These are phyloP conservation scores for Daedaleopsis nitida DNA, from an alignment of 768 basidiomycete genomes.

Conservation along the genomic window DNA sequence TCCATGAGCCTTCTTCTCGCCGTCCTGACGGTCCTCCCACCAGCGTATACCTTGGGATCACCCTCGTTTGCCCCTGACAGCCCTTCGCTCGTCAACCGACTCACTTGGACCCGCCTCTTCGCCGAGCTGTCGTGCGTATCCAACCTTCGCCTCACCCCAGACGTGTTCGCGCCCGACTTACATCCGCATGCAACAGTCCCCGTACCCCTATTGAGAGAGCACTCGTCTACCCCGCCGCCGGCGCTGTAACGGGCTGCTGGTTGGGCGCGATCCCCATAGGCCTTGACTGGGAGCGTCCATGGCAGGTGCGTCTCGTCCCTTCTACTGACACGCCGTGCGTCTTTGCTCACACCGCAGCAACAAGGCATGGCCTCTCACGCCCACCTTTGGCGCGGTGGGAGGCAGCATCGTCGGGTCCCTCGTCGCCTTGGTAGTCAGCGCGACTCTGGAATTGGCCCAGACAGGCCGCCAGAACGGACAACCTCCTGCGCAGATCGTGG, in stretches of 20 bases:
- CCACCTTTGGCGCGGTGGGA: slow-evolving; percentile 67
- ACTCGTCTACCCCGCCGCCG: slow-evolving; percentile 77
- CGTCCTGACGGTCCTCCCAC: slow-evolving; percentile 62
- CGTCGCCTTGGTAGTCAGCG: slow-evolving; percentile 49
- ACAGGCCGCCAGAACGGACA: slow-evolving; percentile 11
- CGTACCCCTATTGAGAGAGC: slow-evolving; percentile 74
- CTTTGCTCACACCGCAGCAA: not conserved
- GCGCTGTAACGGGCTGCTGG: slow-evolving; percentile 78
- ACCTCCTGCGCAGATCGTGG: slow-evolving; percentile 4
- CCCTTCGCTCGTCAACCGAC: slow-evolving; percentile 52
- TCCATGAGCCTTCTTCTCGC: slow-evolving; percentile 71
- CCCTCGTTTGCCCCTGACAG: slow-evolving; percentile 46
- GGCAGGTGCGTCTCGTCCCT: slow-evolving; percentile 72
- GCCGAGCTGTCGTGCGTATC: slow-evolving; percentile 81
- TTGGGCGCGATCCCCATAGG: slow-evolving; percentile 80
- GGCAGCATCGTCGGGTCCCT: slow-evolving; percentile 70
- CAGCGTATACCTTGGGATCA: slow-evolving; percentile 68
- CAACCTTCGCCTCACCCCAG: slow-evolving; percentile 38
- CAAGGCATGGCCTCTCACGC: slow-evolving; percentile 83
- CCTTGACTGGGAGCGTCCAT: slow-evolving; percentile 96
- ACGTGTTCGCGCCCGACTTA: not conserved
- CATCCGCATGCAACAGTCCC: slow-evolving; percentile 36
- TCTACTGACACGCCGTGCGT: slow-evolving; percentile 1
- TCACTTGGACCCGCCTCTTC: slow-evolving; percentile 80
- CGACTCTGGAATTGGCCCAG: slow-evolving; percentile 30